Conservation (phyloP, 805 yeast species). For the Tetrapisispora arboricola region DNA sequence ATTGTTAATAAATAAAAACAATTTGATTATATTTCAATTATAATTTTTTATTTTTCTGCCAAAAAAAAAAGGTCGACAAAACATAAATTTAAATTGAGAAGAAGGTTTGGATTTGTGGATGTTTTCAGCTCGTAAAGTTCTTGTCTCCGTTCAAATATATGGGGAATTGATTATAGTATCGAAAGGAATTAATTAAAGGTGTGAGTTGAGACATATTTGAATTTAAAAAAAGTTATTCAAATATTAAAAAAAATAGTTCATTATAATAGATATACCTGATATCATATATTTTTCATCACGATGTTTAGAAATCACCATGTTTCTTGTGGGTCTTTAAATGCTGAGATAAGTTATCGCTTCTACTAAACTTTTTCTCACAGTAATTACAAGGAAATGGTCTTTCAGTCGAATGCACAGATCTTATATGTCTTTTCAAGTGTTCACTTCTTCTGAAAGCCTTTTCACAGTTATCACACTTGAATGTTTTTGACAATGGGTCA, state of each 20-base stretch:
- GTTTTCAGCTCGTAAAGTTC: too few relatives aligned
- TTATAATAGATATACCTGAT: background rate
- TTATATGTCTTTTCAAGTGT: conserved; percentile 55
- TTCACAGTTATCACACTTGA: conserved; percentile 31
- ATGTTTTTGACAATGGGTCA: conserved; percentile 27
- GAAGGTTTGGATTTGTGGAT: too few relatives aligned
- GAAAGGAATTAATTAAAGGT: too few relatives aligned
- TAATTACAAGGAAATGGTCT: conserved; percentile 50
- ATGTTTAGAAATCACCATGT: conserved; percentile 25
- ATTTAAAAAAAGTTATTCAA: too few relatives aligned
- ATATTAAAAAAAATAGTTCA: background rate
- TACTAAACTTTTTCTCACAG: conserved; percentile 53
- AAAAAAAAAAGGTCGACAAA: too few relatives aligned
- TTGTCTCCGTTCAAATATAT: too few relatives aligned
- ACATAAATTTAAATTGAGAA: too few relatives aligned
- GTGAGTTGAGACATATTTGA: too few relatives aligned
- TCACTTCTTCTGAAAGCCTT: conserved; percentile 52
- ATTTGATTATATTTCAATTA: too few relatives aligned
- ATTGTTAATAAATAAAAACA: too few relatives aligned
- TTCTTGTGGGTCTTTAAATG: conserved; percentile 47
- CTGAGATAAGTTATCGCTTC: conserved; percentile 59
- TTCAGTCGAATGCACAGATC: conserved; percentile 54
- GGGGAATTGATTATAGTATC: too few relatives aligned
- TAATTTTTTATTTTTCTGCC: too few relatives aligned
- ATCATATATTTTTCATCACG: background rate